phyloP scores from a whole-genome alignment of 192 early-diverging fungal species.

The Radiomyces spectabilis region DNA sequence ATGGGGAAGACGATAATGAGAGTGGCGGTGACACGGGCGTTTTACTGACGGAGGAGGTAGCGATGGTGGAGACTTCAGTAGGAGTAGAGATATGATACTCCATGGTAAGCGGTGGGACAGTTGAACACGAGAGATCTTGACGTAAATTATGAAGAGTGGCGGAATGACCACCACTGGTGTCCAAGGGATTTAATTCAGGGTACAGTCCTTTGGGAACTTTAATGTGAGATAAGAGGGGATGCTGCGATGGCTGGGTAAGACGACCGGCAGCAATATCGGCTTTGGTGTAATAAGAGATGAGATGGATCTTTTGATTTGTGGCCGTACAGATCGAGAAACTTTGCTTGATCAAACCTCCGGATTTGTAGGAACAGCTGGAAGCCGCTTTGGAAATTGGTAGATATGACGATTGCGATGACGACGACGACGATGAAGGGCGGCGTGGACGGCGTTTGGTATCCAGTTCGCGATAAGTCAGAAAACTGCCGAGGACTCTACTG shows the following conservation, averaged over 20 bases:
- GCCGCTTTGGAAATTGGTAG: slow-evolving; percentile 8
- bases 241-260: slow-evolving; percentile 58
- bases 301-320: slow-evolving; percentile 72
- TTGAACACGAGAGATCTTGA: slow-evolving; percentile 12
- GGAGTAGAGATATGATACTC: too few species aligned
- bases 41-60: not conserved
- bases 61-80: slow-evolving; percentile 7
- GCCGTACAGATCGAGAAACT: slow-evolving; percentile 79
- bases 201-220: slow-evolving; percentile 76
- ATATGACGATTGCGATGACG: slow-evolving; percentile 1
- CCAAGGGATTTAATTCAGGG: slow-evolving; percentile 57
- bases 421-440: slow-evolving; percentile 3
- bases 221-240: slow-evolving; percentile 58
- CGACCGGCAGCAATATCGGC: slow-evolving; percentile 62
- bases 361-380: slow-evolving; percentile 6
- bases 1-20: slow-evolving; percentile 29
- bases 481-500: slow-evolving; percentile 77
- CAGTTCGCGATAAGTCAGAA: slow-evolving; percentile 83
- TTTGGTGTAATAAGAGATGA: slow-evolving; percentile 87
- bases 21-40: slow-evolving; percentile 4
- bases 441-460: slow-evolving; percentile 53
- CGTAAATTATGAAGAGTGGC: slow-evolving; percentile 22
- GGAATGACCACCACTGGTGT: slow-evolving; percentile 28
- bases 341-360: slow-evolving; percentile 65
- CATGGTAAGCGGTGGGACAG: not conserved